phyloP scores from a whole-genome alignment of 108 stramenopile species.

The Schizochytrium sp. region DNA sequence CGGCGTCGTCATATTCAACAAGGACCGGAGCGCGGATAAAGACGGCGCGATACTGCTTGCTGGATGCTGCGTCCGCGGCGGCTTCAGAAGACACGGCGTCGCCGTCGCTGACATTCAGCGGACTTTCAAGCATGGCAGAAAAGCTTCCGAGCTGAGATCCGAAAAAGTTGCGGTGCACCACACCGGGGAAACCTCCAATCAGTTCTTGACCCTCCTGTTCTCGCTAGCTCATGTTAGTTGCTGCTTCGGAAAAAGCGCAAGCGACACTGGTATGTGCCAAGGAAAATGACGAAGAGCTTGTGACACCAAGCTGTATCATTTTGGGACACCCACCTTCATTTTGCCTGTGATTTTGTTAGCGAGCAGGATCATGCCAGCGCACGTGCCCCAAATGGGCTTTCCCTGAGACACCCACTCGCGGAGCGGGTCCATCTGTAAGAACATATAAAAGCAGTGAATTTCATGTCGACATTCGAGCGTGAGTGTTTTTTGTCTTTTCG shows the following conservation, averaged over 20 bases:
- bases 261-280: too few species aligned
- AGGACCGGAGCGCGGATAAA: conserved; percentile 98
- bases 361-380: conserved; percentile 95
- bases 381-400: conserved; percentile 90
- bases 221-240: neutral
- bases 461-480: too few species aligned
- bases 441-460: too few species aligned
- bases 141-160: conserved; percentile 87
- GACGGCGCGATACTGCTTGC: conserved; percentile 34
- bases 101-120: conserved; percentile 26
- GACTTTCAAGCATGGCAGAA: conserved; percentile 52
- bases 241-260: neutral
- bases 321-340: conserved; percentile 54
- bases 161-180: conserved; percentile 94
- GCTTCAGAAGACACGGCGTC: neutral
- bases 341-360: conserved; percentile 79
- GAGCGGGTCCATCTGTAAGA: conserved; percentile 53
- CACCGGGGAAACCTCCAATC: conserved; percentile 85
- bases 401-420: conserved; percentile 54
- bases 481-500: too few species aligned
- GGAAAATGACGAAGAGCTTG: too few species aligned
- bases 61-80: neutral
- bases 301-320: too few species aligned
- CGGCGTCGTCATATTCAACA: conserved; percentile 59
- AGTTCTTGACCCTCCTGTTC: conserved; percentile 78